phyloP scores from a whole-genome alignment of 352 stramenopile species.

The Phytophthora kernoviae region DNA sequence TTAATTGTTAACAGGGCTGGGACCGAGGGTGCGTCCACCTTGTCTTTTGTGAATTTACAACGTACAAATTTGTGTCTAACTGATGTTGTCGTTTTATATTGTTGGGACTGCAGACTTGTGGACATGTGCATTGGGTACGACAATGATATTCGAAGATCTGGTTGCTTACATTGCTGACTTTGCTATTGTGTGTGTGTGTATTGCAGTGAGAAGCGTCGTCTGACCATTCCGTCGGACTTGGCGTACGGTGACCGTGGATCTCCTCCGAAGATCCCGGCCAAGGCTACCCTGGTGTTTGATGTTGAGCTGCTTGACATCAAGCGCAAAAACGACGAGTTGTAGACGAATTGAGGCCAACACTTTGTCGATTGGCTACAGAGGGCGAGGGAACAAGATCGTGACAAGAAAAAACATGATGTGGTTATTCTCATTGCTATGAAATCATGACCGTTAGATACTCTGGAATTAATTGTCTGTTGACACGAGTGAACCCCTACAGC shows the following conservation, averaged over 20 bases:
- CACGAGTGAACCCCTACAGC: too few species aligned
- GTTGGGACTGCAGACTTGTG: slow-evolving; percentile 61
- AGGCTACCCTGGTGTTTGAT: slow-evolving; percentile 96
- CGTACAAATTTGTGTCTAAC: neutral
- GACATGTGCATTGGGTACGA: slow-evolving; percentile 89
- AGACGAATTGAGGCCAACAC: slow-evolving; percentile 7
- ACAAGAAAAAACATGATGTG: slow-evolving; percentile 23
- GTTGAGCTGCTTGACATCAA: slow-evolving; percentile 97
- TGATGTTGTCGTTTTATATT: too few species aligned
- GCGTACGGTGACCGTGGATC: slow-evolving; percentile 95
- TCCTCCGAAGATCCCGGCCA: slow-evolving; percentile 92
- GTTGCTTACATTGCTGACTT: neutral
- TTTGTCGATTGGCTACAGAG: too few species aligned
- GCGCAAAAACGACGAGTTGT: slow-evolving; percentile 66
- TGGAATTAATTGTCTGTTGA: too few species aligned
- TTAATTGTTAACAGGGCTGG: slow-evolving; percentile 84
- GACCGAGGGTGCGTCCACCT: slow-evolving; percentile 71
- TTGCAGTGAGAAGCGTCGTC: slow-evolving; percentile 82
- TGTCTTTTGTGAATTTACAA: slow-evolving; percentile 2
- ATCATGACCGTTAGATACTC: too few species aligned
- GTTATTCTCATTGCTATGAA: slow-evolving; percentile 6
- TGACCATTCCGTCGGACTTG: slow-evolving; percentile 88
- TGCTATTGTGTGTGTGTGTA: neutral
- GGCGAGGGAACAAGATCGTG: too few species aligned
- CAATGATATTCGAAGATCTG: neutral